A percentile compares a stretch with the other conserved stretches of the same genome.
phyloP scores from a whole-genome alignment of 345 rosid species.

The Lepidium aucheri region DNA sequence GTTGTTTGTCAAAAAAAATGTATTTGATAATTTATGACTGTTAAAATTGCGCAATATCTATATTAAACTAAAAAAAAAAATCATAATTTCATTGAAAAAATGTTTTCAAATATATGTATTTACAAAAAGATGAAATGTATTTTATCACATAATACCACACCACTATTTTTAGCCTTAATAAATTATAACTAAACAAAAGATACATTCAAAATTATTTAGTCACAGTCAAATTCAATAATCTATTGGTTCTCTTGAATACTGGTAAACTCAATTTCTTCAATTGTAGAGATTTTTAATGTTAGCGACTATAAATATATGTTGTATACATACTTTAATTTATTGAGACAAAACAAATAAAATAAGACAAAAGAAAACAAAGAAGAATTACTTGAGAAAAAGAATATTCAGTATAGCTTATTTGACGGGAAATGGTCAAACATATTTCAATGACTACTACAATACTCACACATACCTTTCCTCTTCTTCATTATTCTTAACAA shows the following conservation, averaged over 20 bases:
- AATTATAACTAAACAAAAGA: no score
- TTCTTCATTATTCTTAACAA: constrained; percentile 12
- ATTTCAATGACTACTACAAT: constrained; percentile 18
- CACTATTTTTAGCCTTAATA: no score
- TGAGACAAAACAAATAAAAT: neutral
- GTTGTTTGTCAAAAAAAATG: no score
- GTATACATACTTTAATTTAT: neutral
- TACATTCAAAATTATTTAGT: neutral
- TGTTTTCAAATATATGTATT: no score
- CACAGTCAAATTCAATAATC: neutral
- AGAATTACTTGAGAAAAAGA: neutral
- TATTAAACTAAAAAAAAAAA: no score
- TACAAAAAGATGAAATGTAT: no score
- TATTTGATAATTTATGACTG: no score
- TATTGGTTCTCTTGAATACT: neutral
- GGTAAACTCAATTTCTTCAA: neutral
- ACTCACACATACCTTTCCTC: neutral
- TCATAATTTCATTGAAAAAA: no score
- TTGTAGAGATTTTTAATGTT: neutral
- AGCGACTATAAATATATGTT: neutral
- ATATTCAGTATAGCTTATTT: constrained; percentile 24
- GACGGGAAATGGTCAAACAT: constrained; percentile 30
- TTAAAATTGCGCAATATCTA: no score
- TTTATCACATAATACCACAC: no score
- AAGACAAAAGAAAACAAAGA: no score